Evolutionary conservation across 805 yeast species (phyloP), one percentile per base, ranked within the genome.

Genomic region (Candida sanyiensis): DNA sequence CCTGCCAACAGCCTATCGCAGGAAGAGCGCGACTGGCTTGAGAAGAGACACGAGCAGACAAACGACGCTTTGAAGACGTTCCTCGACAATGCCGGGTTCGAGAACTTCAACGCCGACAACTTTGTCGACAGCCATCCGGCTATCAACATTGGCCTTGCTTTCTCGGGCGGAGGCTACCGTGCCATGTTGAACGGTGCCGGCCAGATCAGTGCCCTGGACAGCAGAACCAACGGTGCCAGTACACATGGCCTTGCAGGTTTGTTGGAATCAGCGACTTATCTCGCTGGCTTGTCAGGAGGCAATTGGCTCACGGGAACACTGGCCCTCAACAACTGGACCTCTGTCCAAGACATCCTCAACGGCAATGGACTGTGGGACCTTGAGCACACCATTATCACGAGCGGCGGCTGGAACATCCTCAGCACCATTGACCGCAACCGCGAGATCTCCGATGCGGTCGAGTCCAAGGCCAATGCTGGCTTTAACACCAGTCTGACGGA

Each of bases 161-260:
- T 77, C 51, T 70, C 84, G 11, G 95, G 95, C 34, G 95, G 96
- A 58, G 95, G 95, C 12, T 86, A 83, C 60, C 71, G 96, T 45
- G 95, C 96, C 28, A 84, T 87, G 93, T 61, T 86, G 30, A 60
- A 69, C 39, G 95, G 95, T 7, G 95, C 94, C 7, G 95, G 95
- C 31, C 80, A 79, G 57, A 59, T 86, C 22, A 66, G 88, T 5
- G 95, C 88, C 3, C 60, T 84, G 42, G 96, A 86, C 56, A 73
- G 74, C 51, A 67, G 93, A 54, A 80, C 89, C 5, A 60, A 51
- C 3, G 70, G 67, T 41, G 71, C 77, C n/a, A 62, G 73, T 15
- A 64, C 63, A 18, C 67, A 70, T 10, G 81, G 82, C 12, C 56
- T 85, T 29, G 88, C 88, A 26, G 90, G 94, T 7, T 59, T 86